Evolutionary conservation across 352 stramenopile genomes (phyloP).

Genomic region (Thraustochytrium sp.): DNA sequence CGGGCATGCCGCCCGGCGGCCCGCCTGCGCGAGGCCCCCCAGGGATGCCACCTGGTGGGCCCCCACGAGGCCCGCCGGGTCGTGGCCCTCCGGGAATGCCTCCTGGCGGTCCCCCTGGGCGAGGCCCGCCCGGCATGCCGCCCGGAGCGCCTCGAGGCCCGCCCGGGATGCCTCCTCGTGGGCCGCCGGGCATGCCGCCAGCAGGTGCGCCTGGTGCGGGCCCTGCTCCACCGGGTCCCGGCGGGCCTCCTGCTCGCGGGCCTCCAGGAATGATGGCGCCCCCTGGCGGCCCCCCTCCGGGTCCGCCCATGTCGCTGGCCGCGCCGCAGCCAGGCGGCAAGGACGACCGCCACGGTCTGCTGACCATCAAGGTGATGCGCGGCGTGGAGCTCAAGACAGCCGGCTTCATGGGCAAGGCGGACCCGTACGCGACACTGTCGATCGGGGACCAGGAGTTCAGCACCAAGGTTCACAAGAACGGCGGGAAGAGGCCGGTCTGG

Average conservation of each 20-base stretch:
- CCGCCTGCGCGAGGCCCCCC: slow-evolving; percentile 37
- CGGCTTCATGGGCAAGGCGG: slow-evolving; percentile 78
- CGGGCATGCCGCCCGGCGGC: not conserved
- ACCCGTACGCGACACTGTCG: slow-evolving; percentile 85
- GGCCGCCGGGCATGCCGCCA: slow-evolving; percentile 20
- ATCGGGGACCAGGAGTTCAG: slow-evolving; percentile 69
- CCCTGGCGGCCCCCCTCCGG: slow-evolving; percentile 35
- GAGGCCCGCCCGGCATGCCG: slow-evolving; percentile 55
- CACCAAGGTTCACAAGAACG: slow-evolving; percentile 70
- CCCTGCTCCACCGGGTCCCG: slow-evolving; percentile 50
- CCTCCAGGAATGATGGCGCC: slow-evolving; percentile 41
- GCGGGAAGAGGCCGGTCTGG: slow-evolving; percentile 85
- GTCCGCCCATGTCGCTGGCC: slow-evolving; percentile 52
- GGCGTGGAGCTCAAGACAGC: slow-evolving; percentile 81
- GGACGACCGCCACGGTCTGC: slow-evolving; percentile 32
- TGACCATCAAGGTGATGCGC: slow-evolving; percentile 79
- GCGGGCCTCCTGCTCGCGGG: slow-evolving; percentile 44
- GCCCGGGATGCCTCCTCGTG: slow-evolving; percentile 45
- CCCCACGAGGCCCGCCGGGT: not conserved
- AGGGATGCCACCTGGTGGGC: slow-evolving; percentile 11
- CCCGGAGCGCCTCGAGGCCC: slow-evolving; percentile 51
- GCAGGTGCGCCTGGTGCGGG: slow-evolving; percentile 49
- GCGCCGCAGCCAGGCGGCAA: slow-evolving; percentile 77
- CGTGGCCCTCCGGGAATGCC: slow-evolving; percentile 6
- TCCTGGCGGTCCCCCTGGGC: slow-evolving; percentile 50